These are phyloP conservation scores for Hemisphaericaspora lyxosophila DNA, from an alignment of 1,139 yeast genomes.

Conservation along the genomic window DNA sequence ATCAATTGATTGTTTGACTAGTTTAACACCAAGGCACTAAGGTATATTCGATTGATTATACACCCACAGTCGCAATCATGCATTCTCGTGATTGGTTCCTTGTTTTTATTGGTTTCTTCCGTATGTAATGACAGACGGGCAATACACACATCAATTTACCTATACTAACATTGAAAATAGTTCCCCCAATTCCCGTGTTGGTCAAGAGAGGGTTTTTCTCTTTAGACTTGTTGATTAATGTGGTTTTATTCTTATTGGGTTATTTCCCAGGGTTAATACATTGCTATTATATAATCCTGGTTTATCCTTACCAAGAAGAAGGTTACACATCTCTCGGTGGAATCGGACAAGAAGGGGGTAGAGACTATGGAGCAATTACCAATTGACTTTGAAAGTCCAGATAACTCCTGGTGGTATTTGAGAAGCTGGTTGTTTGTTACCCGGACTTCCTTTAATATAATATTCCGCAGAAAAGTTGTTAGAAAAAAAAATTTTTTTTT, in stretches of 20 bases:
- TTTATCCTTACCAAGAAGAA: slow-evolving; percentile 49
- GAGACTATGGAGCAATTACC: slow-evolving; percentile 28
- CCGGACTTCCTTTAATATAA: background rate
- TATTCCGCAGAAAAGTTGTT: too few species aligned
- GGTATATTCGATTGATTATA: too few species aligned
- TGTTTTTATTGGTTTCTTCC: slow-evolving; percentile 73
- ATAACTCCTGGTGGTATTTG: background rate
- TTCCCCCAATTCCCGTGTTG: slow-evolving; percentile 83
- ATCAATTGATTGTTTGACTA: too few species aligned
- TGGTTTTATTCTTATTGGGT: slow-evolving; percentile 74
- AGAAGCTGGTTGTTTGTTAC: background rate
- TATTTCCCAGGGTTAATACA: slow-evolving; percentile 79
- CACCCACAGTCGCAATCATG: slow-evolving; percentile 39
- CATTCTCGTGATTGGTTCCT: slow-evolving; percentile 77
- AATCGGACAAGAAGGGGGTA: slow-evolving; percentile 29
- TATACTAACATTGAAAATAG: slow-evolving; percentile 11
- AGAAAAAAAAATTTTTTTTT: background rate
- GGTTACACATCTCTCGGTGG: slow-evolving; percentile 20
- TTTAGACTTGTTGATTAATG: slow-evolving; percentile 71
- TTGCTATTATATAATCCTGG: slow-evolving; percentile 57
- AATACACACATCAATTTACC: background rate
- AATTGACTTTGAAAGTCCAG: background rate
- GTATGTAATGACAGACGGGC: slow-evolving; percentile 18
- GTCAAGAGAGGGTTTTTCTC: slow-evolving; percentile 73
- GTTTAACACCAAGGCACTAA: too few species aligned